Evolutionary conservation across 1,284 basidiomycete genomes (phyloP).

Genomic region (Sanghuangporus weigelae): DNA sequence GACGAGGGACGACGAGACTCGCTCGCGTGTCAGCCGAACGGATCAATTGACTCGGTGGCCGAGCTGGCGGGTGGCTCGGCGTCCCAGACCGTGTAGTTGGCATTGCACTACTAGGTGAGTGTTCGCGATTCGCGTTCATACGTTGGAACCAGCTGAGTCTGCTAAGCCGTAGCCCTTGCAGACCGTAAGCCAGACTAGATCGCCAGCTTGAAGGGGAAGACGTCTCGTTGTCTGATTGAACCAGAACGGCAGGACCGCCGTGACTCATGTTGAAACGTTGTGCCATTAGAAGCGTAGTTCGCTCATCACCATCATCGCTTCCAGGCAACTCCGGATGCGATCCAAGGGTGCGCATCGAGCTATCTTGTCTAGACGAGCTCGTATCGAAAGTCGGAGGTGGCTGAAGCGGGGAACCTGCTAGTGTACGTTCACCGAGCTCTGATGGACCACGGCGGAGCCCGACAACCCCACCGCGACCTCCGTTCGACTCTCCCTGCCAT

Average conservation of each 20-base stretch:
- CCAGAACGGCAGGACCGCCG: slow-evolving; percentile 9
- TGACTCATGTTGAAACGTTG: slow-evolving; percentile 17
- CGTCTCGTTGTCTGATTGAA: neutral
- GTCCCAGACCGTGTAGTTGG: neutral
- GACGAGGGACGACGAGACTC: slow-evolving; percentile 12
- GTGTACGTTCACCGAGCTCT: slow-evolving; percentile 16
- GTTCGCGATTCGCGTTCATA: slow-evolving; percentile 8
- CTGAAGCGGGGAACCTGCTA: slow-evolving; percentile 9
- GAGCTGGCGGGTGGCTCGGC: neutral
- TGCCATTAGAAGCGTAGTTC: slow-evolving; percentile 20
- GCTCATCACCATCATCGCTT: slow-evolving; percentile 19
- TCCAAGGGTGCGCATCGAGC: slow-evolving; percentile 6
- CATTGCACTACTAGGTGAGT: neutral
- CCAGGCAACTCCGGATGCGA: slow-evolving; percentile 10
- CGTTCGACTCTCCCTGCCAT: slow-evolving; percentile 11
- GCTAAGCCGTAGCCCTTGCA: slow-evolving; percentile 18
- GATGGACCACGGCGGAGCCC: slow-evolving; percentile 6
- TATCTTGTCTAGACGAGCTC: neutral
- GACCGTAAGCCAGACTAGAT: slow-evolving; percentile 11
- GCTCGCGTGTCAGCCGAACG: neutral
- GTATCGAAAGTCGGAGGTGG: slow-evolving; percentile 9
- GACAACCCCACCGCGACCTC: neutral
- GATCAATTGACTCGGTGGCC: neutral
- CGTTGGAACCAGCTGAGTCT: slow-evolving; percentile 22
- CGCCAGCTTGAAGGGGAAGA: slow-evolving; percentile 11